phyloP scores from a whole-genome alignment of 257 asterid species.

The Gardenia jasminoides region DNA sequence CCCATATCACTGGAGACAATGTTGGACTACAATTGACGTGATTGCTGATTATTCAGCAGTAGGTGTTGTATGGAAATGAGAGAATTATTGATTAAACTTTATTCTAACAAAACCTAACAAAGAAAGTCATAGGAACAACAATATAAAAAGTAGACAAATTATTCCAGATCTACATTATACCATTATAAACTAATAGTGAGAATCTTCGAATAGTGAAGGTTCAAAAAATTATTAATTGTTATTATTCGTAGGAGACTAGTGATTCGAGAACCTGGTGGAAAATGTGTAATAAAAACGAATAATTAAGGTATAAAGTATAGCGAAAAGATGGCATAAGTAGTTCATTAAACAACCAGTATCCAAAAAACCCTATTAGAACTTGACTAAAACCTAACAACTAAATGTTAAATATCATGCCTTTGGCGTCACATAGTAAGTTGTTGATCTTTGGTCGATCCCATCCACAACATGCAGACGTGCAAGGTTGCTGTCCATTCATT shows the following conservation, averaged over 20 bases:
- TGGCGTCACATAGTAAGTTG: conserved; percentile 9
- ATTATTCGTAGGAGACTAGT: not conserved
- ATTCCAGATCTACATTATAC: too few relatives aligned
- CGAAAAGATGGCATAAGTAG: not conserved
- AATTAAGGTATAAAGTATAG: too few relatives aligned
- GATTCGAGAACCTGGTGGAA: not conserved
- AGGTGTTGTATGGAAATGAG: not conserved
- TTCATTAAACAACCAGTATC: not conserved
- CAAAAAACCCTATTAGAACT: not conserved
- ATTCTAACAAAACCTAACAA: not conserved
- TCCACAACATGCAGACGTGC: conserved; percentile 37
- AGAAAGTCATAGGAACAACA: too few relatives aligned
- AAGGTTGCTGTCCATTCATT: conserved; percentile 38
- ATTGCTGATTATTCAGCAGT: not conserved
- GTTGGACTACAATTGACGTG: not conserved
- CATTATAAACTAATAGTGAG: not conserved
- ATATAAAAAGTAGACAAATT: not conserved
- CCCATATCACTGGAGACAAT: not conserved
- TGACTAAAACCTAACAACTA: not conserved
- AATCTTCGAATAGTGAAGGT: not conserved
- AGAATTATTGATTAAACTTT: too few relatives aligned
- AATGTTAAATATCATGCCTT: not conserved
- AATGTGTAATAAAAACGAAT: not conserved
- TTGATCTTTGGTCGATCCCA: conserved; percentile 7
- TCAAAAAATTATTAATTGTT: not conserved